These are phyloP conservation scores for Fraxinus cuspidata DNA, from an alignment of 257 asterid species.

Conservation along the genomic window DNA sequence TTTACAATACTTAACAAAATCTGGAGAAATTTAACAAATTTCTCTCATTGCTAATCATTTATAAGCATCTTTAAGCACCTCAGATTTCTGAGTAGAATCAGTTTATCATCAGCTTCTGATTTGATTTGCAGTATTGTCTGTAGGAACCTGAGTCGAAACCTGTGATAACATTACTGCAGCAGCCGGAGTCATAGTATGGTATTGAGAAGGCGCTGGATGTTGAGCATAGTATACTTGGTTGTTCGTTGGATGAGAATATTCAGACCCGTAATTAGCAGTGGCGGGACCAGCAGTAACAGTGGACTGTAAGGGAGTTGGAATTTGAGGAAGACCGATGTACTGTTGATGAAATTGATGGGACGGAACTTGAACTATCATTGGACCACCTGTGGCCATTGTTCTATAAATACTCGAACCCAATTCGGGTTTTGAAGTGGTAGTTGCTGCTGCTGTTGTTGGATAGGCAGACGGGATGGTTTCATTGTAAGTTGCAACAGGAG, in stretches of 20 bases:
- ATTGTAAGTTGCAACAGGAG: conserved; percentile 28
- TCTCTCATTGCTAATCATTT: not conserved
- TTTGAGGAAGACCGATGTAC: conserved; percentile 43
- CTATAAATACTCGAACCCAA: conserved; percentile 34
- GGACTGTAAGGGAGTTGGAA: conserved; percentile 40
- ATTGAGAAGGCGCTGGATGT: conserved; percentile 50
- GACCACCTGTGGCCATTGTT: conserved; percentile 28
- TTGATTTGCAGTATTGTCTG: conserved; percentile 41
- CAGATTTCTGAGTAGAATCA: not conserved
- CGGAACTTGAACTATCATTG: conserved; percentile 49
- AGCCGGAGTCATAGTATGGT: conserved; percentile 65
- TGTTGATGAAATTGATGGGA: conserved; percentile 55
- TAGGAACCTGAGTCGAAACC: conserved; percentile 36
- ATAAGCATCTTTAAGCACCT: not conserved
- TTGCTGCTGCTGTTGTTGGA: conserved; percentile 25
- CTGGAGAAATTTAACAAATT: not conserved
- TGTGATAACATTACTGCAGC: conserved; percentile 54
- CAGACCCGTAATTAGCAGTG: conserved; percentile 43
- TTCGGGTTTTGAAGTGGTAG: conserved; percentile 37
- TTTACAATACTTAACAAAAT: not conserved
- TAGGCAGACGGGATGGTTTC: conserved; percentile 37
- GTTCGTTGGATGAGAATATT: conserved; percentile 47
- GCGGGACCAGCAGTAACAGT: conserved; percentile 25
- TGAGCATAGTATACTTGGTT: conserved; percentile 57
- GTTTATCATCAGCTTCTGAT: not conserved